Base-by-base conservation (phyloP, 2,329 filamentous ascomycete species). In the Trichoderma endophyticum region DNA sequence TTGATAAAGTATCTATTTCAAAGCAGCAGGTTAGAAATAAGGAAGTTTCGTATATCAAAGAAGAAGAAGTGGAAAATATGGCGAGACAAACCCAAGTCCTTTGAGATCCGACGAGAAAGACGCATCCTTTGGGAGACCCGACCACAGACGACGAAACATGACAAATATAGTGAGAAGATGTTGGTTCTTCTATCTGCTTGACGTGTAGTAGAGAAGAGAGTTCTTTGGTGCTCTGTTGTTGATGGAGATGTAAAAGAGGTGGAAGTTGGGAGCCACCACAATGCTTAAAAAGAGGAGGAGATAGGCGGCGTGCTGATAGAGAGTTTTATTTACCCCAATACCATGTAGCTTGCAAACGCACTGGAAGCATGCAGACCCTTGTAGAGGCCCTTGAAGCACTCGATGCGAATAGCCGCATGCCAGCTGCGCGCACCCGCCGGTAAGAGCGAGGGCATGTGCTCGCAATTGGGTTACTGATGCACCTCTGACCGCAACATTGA, bases 111-210 rank as follows among this genome's bases (percentile, higher is more conserved):
- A 82, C 12, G 90, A 86, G 78, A 92, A 97, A 14, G 84, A 78
- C 1, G 89, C 87, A 77, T 97, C 93, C 68, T 84, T 80, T n/a
- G 93, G 92, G 3, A 97, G 88, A 75, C 89, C 87, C 9, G 87
- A 85, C 82, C 89, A 89, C 51, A 86, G 85, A 71, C 92, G 92
- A 65, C 91, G 89, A 79, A 96, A 97, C 94, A 98, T 82, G 71
- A 18, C 73, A 71, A 30, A 8, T 15, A 39, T 6, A 21, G 32
- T 6, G 39, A 39, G 11, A 34, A n/a, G 8, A 3, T 6, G 0
- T 26, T 12, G 12, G 2, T 34, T 14, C 30, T 14, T 67, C 15
- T 30, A n/a, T 26, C n/a, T n/a, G 3, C 7, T 54, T n/a, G 43
- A 4, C 12, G 24, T n/a, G 12, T 4, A n/a, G 34, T 14, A 48